Conservation (phyloP, 1,284 basidiomycete species). For the Sporisorium iseilematis-ciliati region DNA sequence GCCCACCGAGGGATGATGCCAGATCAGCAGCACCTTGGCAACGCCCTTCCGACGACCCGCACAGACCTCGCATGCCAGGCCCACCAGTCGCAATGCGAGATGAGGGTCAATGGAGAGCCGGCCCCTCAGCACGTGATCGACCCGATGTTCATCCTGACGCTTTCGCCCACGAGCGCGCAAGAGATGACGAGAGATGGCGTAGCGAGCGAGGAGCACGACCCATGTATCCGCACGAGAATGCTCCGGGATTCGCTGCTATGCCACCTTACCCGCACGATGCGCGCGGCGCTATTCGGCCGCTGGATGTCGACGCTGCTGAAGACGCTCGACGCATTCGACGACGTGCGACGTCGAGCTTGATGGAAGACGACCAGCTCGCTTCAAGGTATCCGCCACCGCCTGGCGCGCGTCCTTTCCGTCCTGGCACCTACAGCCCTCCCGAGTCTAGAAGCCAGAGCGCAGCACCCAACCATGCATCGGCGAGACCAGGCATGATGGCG, state of each 20-base stretch:
- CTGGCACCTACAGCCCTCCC: conserved; percentile 37
- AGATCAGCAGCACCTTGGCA: conserved; percentile 24
- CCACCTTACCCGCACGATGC: conserved; percentile 16
- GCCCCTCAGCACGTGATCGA: conserved; percentile 14
- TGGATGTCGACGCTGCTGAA: conserved; percentile 22
- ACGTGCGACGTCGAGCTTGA: conserved; percentile 22
- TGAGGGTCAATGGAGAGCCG: conserved; percentile 25
- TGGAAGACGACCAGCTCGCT: conserved; percentile 22
- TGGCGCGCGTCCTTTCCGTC: conserved; percentile 20
- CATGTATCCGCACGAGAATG: conserved; percentile 20
- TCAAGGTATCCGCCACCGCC: conserved; percentile 20
- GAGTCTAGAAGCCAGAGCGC: conserved; percentile 27
- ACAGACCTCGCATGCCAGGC: conserved; percentile 28
- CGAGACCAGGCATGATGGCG: conserved; percentile 28
- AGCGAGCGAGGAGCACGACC: conserved; percentile 22
- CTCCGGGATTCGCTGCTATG: conserved; percentile 9
- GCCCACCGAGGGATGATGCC: conserved; percentile 16
- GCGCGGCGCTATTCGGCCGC: conserved; percentile 11
- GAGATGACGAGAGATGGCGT: conserved; percentile 34
- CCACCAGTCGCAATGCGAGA: conserved; percentile 19
- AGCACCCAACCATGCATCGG: conserved; percentile 12
- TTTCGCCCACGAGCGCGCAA: conserved; percentile 22
- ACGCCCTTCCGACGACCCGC: conserved; percentile 21
- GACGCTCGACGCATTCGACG: conserved; percentile 30
- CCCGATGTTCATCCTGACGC: conserved; percentile 20